Evolutionary conservation across 2,329 filamentous ascomycete genomes (phyloP).

Genomic region (Nigrospora osmanthi): DNA sequence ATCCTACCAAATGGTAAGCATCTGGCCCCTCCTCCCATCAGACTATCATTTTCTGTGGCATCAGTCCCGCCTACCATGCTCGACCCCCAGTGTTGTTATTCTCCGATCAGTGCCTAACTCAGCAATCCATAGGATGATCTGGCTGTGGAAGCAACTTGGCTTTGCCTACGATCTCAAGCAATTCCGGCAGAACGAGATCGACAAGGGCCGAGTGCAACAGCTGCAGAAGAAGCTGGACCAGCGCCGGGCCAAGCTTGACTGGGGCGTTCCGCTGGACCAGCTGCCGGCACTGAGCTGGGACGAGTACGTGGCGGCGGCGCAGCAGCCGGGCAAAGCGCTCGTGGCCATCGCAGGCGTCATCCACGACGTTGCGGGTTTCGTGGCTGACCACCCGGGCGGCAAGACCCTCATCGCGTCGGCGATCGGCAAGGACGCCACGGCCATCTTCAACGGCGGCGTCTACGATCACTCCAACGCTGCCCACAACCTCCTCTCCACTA

Average conservation of each 20-base stretch:
- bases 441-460: conserved; percentile 60
- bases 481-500: conserved; percentile 56
- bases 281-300: conserved; percentile 58
- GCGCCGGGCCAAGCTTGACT: conserved; percentile 51
- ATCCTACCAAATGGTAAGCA: conserved; percentile 74
- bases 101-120: neutral
- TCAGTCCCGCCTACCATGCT: too few species aligned
- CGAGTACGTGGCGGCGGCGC: conserved; percentile 50
- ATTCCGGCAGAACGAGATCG: conserved; percentile 83
- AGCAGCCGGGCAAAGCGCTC: conserved; percentile 44
- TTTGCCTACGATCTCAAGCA: conserved; percentile 83
- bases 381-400: conserved; percentile 57
- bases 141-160: conserved; percentile 74
- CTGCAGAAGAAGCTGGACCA: conserved; percentile 59
- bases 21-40: neutral
- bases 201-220: conserved; percentile 58
- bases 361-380: conserved; percentile 54
- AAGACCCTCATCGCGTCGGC: conserved; percentile 55
- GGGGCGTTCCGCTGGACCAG: conserved; percentile 42
- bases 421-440: conserved; percentile 58
- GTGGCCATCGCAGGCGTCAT: conserved; percentile 53
- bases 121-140: conserved; percentile 45
- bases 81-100: too few species aligned
- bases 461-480: conserved; percentile 59
- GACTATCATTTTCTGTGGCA: too few species aligned